Percentiles rank a stretch among this genome's conserved stretches.
Evolutionary conservation across 495 filamentous ascomycete species (phyloP).

Genomic region (Pseudevernia furfuracea): DNA sequence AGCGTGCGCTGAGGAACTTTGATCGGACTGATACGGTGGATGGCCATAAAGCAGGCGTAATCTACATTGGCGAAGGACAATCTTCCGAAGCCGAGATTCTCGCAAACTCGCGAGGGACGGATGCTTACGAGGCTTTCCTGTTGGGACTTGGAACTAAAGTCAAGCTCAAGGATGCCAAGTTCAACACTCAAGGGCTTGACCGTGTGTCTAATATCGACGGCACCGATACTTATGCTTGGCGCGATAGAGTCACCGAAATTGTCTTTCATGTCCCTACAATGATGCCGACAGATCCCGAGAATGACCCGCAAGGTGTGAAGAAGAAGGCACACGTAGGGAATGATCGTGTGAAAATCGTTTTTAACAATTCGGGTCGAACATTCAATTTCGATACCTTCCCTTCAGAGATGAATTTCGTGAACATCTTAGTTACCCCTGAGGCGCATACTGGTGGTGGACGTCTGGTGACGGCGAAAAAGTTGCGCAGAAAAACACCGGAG

Average conservation of each 20-base stretch:
- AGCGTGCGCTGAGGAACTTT: slow-evolving; percentile 68
- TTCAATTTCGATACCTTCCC: slow-evolving; percentile 90
- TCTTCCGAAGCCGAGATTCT: slow-evolving; percentile 74
- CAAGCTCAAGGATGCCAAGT: slow-evolving; percentile 66
- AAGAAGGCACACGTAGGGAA: slow-evolving; percentile 98
- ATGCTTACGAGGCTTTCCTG: slow-evolving; percentile 79
- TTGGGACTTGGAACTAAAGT: slow-evolving; percentile 72
- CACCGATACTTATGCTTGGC: slow-evolving; percentile 81
- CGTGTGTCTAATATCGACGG: slow-evolving; percentile 67
- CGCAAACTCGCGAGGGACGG: slow-evolving; percentile 70
- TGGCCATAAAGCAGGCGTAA: slow-evolving; percentile 88
- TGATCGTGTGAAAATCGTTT: slow-evolving; percentile 96
- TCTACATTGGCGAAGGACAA: slow-evolving; percentile 84
- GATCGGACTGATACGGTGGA: slow-evolving; percentile 88
- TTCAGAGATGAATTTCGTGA: slow-evolving; percentile 88
- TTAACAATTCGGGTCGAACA: slow-evolving; percentile 82
- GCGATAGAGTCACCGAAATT: slow-evolving; percentile 87
- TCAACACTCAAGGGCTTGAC: slow-evolving; percentile 94
- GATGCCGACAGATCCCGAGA: slow-evolving; percentile 82
- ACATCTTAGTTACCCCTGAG: slow-evolving; percentile 89
- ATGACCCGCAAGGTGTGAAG: slow-evolving; percentile 63
- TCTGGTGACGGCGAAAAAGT: slow-evolving; percentile 27
- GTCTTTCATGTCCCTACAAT: slow-evolving; percentile 92
- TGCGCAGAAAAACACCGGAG: slow-evolving; percentile 15
- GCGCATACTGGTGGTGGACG: slow-evolving; percentile 39